Conservation (phyloP, 2,329 filamentous ascomycete genomes). For the Hypomyces rosellus region DNA sequence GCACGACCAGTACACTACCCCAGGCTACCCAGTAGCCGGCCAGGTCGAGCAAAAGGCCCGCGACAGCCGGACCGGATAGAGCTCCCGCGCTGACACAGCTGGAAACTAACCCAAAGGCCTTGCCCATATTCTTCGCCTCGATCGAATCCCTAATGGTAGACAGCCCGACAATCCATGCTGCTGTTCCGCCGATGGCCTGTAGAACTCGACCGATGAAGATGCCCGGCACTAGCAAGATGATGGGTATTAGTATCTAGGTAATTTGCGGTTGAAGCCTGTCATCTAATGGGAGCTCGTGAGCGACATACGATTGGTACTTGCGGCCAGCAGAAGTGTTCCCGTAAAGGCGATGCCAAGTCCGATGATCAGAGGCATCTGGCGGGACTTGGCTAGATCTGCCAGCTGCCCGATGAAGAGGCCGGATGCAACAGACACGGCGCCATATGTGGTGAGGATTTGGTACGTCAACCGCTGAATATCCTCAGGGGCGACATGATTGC, state of each 20-base stretch:
- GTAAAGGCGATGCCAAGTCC: not conserved
- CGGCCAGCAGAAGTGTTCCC: not conserved
- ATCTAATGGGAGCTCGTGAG: not conserved
- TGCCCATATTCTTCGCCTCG: not conserved
- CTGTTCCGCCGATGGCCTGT: not conserved
- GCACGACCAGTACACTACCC: not conserved
- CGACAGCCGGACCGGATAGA: not conserved
- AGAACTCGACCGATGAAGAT: not conserved
- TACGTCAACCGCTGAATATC: slow-evolving; percentile 1
- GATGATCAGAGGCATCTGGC: not conserved
- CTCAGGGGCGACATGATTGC: not conserved
- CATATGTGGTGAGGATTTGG: not conserved
- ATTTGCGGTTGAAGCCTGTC: not conserved
- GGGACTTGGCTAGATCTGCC: not conserved
- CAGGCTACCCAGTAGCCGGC: slow-evolving; percentile 1
- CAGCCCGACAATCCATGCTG: slow-evolving; percentile 1
- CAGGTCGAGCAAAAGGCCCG: not conserved
- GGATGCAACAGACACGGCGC: not conserved
- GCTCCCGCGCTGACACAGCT: not conserved
- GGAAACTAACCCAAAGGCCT: not conserved
- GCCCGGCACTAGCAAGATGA: not conserved
- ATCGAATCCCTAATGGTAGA: not conserved
- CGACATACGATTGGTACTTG: not conserved
- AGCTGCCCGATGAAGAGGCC: slow-evolving; percentile 2
- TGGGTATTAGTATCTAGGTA: not conserved